Evolutionary conservation across 345 rosid species (phyloP), one percentile per base, ranked within the genome.

Genomic region (Tarenaya hassleriana): DNA sequence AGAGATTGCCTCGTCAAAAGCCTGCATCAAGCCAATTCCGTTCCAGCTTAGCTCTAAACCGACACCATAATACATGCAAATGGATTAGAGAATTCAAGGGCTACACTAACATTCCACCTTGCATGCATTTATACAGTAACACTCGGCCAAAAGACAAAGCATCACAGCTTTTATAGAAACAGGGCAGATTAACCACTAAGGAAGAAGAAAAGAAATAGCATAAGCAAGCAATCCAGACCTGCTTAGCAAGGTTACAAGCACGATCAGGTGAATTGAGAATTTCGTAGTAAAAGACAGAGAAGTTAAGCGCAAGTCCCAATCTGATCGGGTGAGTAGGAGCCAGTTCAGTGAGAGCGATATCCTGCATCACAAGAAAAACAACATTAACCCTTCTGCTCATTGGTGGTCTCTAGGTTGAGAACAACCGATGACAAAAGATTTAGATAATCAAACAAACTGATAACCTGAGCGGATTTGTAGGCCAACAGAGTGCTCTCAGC

Each of bases 221-320:
- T 18, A 47, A 42, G 40, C 12, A 44, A 46, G 35, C 1, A 33
- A 54, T 18, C 57, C 24, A 39, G 47, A 91, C 96, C 96, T 82
- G 92, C 67, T 91, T 91, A 3, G 96, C 98, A 18, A 91, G 98
- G 67, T 62, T 82, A 70, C 98, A 91, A 1, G 98, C 98, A 24
- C 96, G 92, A 55, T 91, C 98, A 42, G 98, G 94, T 38, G 98
- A 91, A 80, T 84, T 91, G 37, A 91, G 96, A 55, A 91, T 91
- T 80, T 91, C 98, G 69, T 91, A 91, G 69, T 86, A 91, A 73
- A 91, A 91, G 14, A 91, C 98, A 12, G 98, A 91, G 82, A 91
- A 91, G 78, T 91, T 91, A 44, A 90, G 95, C 7, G 97, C 96
- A 52, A 90, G 96, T 38, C 97, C 97, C 58, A 90, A 81, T 60